phyloP scores from a whole-genome alignment of 179 eudicot genomes.

The Spergularia azorica region DNA sequence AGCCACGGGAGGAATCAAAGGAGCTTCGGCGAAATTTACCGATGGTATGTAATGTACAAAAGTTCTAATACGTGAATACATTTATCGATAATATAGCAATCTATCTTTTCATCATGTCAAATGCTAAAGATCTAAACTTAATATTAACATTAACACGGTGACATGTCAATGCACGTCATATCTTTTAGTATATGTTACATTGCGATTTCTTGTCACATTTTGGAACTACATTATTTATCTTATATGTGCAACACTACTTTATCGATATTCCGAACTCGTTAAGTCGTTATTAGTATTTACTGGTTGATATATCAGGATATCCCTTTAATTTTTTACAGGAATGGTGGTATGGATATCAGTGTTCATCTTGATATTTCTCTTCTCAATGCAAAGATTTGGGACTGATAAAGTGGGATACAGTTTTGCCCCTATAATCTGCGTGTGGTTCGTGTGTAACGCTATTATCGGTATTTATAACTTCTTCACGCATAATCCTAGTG shows the following conservation, averaged over 20 bases:
- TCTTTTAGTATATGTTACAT: no score
- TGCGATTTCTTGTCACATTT: no score
- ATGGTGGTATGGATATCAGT: slow-evolving; percentile 29
- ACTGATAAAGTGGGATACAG: slow-evolving; percentile 43
- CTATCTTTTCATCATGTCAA: no score
- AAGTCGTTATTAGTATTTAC: no score
- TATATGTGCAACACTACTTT: neutral
- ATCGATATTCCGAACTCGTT: no score
- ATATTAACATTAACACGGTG: no score
- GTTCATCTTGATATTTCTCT: slow-evolving; percentile 28
- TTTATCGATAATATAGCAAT: no score
- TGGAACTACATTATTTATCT: neutral
- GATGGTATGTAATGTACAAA: neutral
- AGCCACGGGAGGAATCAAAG: slow-evolving; percentile 14
- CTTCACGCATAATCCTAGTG: slow-evolving; percentile 13
- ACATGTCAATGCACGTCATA: no score
- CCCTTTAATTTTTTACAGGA: slow-evolving; percentile 3
- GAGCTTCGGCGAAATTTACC: slow-evolving; percentile 9
- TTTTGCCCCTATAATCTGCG: slow-evolving; percentile 37
- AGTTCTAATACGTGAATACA: no score
- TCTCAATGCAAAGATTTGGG: slow-evolving; percentile 41
- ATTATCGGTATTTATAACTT: slow-evolving; percentile 44
- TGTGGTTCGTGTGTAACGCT: slow-evolving; percentile 35
- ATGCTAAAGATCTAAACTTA: no score
- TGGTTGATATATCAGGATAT: no score